Conservation (phyloP, 345 rosid species). For the Angophora floribunda region DNA sequence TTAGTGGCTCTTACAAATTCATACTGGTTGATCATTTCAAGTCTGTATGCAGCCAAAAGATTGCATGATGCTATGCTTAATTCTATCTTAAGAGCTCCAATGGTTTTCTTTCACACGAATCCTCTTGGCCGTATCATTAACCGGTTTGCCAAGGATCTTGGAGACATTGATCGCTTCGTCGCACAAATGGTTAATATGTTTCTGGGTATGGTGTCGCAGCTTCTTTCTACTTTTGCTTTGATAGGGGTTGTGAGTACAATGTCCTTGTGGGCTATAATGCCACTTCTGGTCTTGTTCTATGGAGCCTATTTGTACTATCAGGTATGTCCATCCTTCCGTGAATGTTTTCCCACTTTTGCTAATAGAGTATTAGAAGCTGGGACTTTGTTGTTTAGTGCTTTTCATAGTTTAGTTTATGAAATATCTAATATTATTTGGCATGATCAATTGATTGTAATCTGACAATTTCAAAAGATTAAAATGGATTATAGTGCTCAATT, state of each 20-base stretch:
- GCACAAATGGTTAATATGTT: conserved; percentile 75
- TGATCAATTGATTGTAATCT: not conserved
- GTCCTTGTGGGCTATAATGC: conserved; percentile 98
- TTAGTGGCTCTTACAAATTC: conserved; percentile 71
- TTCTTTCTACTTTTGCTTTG: conserved; percentile 85
- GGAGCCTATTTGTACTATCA: conserved; percentile 90
- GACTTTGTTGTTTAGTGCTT: not conserved
- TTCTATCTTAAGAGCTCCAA: conserved; percentile 91
- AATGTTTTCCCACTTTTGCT: not conserved
- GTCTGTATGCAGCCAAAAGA: conserved; percentile 83
- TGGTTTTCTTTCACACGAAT: conserved; percentile 96
- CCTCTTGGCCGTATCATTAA: conserved; percentile 92
- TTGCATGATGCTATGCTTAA: conserved; percentile 91
- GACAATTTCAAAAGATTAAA: not conserved
- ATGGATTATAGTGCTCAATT: not conserved
- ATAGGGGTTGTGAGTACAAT: conserved; percentile 96
- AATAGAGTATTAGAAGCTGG: not conserved
- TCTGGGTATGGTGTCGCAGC: conserved; percentile 73
- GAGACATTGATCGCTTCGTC: conserved; percentile 87
- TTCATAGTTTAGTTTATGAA: not conserved
- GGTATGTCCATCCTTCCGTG: conserved; percentile 22
- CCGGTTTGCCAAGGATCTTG: conserved; percentile 94
- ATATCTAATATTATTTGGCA: not conserved
- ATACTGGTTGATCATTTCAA: conserved; percentile 80
- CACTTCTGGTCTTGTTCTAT: conserved; percentile 86